Evolutionary conservation across 495 filamentous ascomycete species (phyloP), one percentile per base, ranked within the genome.

Genomic region (Hypomontagnella submonticulosa): DNA sequence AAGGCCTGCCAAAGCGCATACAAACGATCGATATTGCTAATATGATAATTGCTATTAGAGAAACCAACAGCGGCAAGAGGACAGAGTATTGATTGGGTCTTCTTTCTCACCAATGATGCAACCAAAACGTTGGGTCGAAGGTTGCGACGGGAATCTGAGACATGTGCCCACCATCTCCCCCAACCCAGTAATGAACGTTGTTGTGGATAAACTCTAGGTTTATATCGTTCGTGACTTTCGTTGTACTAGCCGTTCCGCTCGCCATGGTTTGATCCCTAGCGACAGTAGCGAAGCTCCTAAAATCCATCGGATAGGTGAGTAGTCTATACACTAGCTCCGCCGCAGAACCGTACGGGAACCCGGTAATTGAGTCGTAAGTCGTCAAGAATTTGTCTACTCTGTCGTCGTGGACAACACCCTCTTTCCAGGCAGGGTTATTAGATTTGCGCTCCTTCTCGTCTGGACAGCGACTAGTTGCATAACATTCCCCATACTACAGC

Each of bases 111-210:
- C 67, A 73, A 32, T 78, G 74, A 15, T 76, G 71, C 8, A 77
- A 63, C 64, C 72, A 82, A 69, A 83, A 83, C 10, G 76, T 75
- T 3, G 80, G 80, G 63, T 81, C 79, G 46, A 81, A 83, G 0
- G 71, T 72, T 0, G 80, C 73, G 9, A 75, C 72, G 1, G 70
- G 67, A 6, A 81, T 66, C 8, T 75, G 66, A 13, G 70, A 48
- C 80, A 83, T 82, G 44, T 81, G 79, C 1, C 80, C 80, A 32
- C 53, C 48, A 6, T 59, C 59, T 4, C 71, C 77, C 4, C 79
- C 80, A 37, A 77, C 65, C 52, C 59, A 61, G n/a, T 63, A 71
- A 62, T 83, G 80, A n/a, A 81, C 65, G n/a, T 67, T 70, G 30
- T 77, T 74, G 49, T 83, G 79, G 10, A 79, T 64, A 49, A 53